Base-by-base conservation (phyloP, 2,329 filamentous ascomycete species). In the Monilinia laxa region DNA sequence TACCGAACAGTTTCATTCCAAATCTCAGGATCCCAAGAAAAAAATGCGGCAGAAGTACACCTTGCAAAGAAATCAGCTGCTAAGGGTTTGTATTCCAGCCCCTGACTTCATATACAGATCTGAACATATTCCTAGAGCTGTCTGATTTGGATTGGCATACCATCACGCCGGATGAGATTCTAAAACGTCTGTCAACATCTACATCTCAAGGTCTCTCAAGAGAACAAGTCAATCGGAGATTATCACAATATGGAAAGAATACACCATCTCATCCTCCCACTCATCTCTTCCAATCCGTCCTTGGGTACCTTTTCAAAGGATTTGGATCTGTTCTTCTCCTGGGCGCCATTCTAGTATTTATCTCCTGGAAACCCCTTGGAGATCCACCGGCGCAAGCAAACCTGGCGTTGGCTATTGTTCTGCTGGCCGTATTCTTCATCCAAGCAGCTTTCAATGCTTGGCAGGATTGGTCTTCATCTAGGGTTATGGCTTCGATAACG, bases 401-500 rank as follows among this genome's bases (percentile, higher is more conserved):
- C 74, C 71, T 86, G 70, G 90, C 89, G 0, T 81, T 93, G 25
- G 90, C 87, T 0, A 90, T 92, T 72, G 89, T 93, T 9, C 79
- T 93, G 7, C 75, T 88, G 1, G 83, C 85, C 2, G 89, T 93
- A 12, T 93, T 88, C 73, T 76, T 87, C 68, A 84, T 89, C 55
- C 86, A 89, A 72, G 90, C 88, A 16, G 83, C 80, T 2, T 92
- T 92, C 78, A 87, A 87, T 73, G 83, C 84, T 73, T 89, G 83
- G 80, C 86, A 88, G 73, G 90, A 93, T 75, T 93, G 89, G 85
- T 91, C 89, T 5, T 90, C 88, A 0, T 89, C 85, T 6, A 55
- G 86, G 9, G 89, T 92, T 65, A 93, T 93, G 90, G 85, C 86
- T 28, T 91, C 88, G 0, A 93, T 93, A 75, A 90, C 87, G 60